A percentile compares a stretch with the other conserved stretches of the same genome.
phyloP scores from a whole-genome alignment of 306 rosid species.

The Medicago lupulina region DNA sequence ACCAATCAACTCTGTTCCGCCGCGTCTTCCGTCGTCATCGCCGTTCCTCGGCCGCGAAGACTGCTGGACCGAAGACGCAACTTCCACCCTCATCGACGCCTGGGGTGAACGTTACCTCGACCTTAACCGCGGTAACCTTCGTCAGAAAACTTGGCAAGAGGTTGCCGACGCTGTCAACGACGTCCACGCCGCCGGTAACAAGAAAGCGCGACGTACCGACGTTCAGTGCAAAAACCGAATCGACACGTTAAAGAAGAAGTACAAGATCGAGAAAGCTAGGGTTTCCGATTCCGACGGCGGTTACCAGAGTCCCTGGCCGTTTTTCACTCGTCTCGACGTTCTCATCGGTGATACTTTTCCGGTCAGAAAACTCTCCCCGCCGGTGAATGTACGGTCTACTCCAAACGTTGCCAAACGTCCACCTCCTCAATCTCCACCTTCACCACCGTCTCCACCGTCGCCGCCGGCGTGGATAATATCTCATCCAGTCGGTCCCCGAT shows the following conservation, averaged over 20 bases:
- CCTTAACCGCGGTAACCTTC: slow-evolving; percentile 78
- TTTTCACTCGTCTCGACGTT: slow-evolving; percentile 66
- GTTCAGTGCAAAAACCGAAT: slow-evolving; percentile 84
- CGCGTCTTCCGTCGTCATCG: slow-evolving; percentile 42
- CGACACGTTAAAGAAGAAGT: slow-evolving; percentile 85
- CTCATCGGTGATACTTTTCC: slow-evolving; percentile 61
- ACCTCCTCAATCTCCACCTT: background rate
- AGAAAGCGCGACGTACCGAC: slow-evolving; percentile 61
- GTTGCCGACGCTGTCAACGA: slow-evolving; percentile 79
- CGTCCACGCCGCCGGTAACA: slow-evolving; percentile 40
- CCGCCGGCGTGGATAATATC: slow-evolving; percentile 53
- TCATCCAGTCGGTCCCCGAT: slow-evolving; percentile 73
- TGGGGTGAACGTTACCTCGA: slow-evolving; percentile 74
- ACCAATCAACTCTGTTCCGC: slow-evolving; percentile 7
- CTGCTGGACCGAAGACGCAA: slow-evolving; percentile 76
- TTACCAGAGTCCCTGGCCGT: slow-evolving; percentile 69
- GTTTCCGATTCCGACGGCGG: slow-evolving; percentile 56
- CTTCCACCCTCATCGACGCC: slow-evolving; percentile 74
- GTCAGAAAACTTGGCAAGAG: slow-evolving; percentile 78
- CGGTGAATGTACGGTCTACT: slow-evolving; percentile 31
- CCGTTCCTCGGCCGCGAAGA: slow-evolving; percentile 68
- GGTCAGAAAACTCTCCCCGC: slow-evolving; percentile 45
- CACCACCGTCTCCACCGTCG: background rate
- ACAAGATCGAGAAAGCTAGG: slow-evolving; percentile 81
- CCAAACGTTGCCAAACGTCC: slow-evolving; percentile 12